Base-by-base conservation (phyloP, 73 alveolate genomes). In the Paramecium primaurelia region DNA sequence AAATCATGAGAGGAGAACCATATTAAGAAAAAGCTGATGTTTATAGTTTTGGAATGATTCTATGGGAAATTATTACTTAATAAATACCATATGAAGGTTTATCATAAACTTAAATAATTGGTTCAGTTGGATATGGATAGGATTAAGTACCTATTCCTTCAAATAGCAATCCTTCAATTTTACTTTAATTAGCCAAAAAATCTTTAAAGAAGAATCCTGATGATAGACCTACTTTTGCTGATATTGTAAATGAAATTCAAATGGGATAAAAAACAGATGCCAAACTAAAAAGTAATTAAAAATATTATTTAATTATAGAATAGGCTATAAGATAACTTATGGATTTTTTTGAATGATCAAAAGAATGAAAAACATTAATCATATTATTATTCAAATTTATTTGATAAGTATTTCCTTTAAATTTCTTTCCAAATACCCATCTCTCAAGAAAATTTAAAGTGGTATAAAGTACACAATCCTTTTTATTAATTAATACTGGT, bases 21-120 rank as follows among this genome's bases (percentile, higher is more conserved):
- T 97, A 97, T 92, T 86, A 86, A 64, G 94, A 77, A 75, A 77
- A 93, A 32, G 77, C 97, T 6, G 99, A 97, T 88, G 96, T 97
- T 25, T 97, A 93, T 77, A 92, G 98, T 16, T 96, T 95, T 93
- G 99, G 99, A 38, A 92, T 97, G 92, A 96, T 97, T 44, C 42
- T 97, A 86, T 96, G 97, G 93, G 93, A 87, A 64, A 87, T 87
- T 8, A 77, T 77, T 12, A 87, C 93, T 9, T 64, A 86, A 26
- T 25, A 18, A 64, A 42, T 87, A 20, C 93, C 93, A 16, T 87
- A 87, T 25, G 84, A 64, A 40, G 93, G 93, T 18, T 68, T 87
- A 7, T 87, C 93, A 4, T 26, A 87, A 34, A 64, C 47, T 30
- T 44, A 87, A 87, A 87, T 87, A 68, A 64, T 64, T n/a, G 93